Evolutionary conservation across 2,329 filamentous ascomycete species (phyloP), one percentile per base, ranked within the genome.

Genomic region (Magnaporthiopsis incrustans): DNA sequence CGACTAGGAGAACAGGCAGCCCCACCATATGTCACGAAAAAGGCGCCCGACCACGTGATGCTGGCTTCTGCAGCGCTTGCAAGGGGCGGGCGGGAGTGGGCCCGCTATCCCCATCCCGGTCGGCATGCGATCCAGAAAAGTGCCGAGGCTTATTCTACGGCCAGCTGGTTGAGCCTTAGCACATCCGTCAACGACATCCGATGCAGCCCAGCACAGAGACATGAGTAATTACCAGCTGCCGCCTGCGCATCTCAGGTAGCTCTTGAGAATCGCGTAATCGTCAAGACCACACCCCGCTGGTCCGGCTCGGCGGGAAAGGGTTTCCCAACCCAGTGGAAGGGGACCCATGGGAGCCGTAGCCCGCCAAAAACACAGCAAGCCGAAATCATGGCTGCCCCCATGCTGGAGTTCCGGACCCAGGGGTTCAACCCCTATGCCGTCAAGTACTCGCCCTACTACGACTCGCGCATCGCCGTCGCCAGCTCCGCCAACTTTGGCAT

Each of bases 391-490:
- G 67, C 67, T 22, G 68, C 67, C 4, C 67, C 68, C 53, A 97
- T 98, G 92, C 88, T 98, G 71, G 92, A 97, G 78, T 98, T 91
- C 79, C 89, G 91, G 68, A 98, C 95, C 27, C 85, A 91, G 74
- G 95, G 95, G 72, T 98, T 87, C 83, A 97, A 98, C 77, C 93
- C 93, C 71, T 97, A 96, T 78, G 91, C 91, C 70, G 92, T 97
- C 77, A 97, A 97, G 78, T 99, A 98, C 82, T 98, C 94, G 64
- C 95, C 95, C 8, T 99, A 97, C 81, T 96, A 96, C 80, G 95
- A 98, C 79, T 95, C 91, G 69, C 88, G 93, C 67, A 87, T 99
- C 68, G 94, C 94, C 65, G 92, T 97, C 71, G 91, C 91, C 35
- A 85, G 90, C 1, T 90, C 92, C n/a, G 87, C 94, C 68, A 98